Evolutionary conservation across 768 basidiomycete genomes (phyloP).

Genomic region (Boletus fagicola): DNA sequence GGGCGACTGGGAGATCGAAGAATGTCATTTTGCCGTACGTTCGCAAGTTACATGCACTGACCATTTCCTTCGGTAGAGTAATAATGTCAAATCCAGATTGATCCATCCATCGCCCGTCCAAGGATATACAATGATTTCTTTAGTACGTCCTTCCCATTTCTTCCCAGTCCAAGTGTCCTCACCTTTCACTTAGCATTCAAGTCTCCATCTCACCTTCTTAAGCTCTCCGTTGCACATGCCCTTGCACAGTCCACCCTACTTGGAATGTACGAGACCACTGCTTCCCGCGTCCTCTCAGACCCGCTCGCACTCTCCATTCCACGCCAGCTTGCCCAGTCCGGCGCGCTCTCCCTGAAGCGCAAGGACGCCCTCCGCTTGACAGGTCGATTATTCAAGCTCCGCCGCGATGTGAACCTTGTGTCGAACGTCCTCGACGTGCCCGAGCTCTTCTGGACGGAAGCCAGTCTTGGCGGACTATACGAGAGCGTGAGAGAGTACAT

Average conservation of each 20-base stretch:
- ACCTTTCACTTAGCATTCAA: conserved; percentile 65
- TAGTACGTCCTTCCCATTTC: conserved; percentile 52
- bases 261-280: conserved; percentile 79
- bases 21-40: conserved; percentile 81
- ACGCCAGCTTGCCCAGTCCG: conserved; percentile 73
- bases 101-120: conserved; percentile 78
- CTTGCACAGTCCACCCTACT: conserved; percentile 93
- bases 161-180: not conserved
- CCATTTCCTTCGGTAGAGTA: not conserved
- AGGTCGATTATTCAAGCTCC: conserved; percentile 79
- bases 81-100: conserved; percentile 51
- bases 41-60: not conserved
- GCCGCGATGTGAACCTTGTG: conserved; percentile 87
- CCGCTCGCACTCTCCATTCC: conserved; percentile 80
- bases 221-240: conserved; percentile 92
- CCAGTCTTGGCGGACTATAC: conserved; percentile 83
- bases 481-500: conserved; percentile 94
- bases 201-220: conserved; percentile 84
- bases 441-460: conserved; percentile 94
- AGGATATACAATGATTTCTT: conserved; percentile 97
- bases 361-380: conserved; percentile 86
- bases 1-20: conserved; percentile 87
- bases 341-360: conserved; percentile 71
- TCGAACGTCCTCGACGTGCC: conserved; percentile 93
- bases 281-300: conserved; percentile 75